A percentile compares a stretch with the other conserved stretches of the same genome.
These are phyloP conservation scores for Scenedesmus sp. DNA, from an alignment of 163 green algal genomes.

Conservation along the genomic window DNA sequence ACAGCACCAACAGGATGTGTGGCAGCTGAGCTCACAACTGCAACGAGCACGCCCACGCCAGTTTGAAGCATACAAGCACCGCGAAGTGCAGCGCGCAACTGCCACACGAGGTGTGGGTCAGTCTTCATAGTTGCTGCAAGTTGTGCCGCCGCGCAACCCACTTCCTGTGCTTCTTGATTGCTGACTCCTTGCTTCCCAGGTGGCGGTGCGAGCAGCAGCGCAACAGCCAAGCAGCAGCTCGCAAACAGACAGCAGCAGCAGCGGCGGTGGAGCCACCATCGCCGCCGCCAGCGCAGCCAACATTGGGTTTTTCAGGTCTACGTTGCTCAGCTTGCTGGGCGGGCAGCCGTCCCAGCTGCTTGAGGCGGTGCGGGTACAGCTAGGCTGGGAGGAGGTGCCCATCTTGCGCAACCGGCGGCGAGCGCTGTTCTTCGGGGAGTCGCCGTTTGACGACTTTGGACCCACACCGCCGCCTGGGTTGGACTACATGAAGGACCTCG, in stretches of 20 bases:
- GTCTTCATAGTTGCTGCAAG: too few species aligned
- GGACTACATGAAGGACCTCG: conserved; percentile 37
- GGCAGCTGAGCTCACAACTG: too few species aligned
- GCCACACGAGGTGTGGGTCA: too few species aligned
- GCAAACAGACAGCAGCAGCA: background rate
- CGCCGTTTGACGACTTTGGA: conserved; percentile 66
- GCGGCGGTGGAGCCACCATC: background rate
- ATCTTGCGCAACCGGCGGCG: conserved; percentile 66
- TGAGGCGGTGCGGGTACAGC: conserved; percentile 44
- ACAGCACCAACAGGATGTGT: too few species aligned
- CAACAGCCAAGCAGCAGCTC: conserved; percentile 1
- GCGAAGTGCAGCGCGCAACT: too few species aligned
- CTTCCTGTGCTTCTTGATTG: background rate
- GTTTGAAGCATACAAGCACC: too few species aligned
- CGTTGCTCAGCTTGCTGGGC: background rate
- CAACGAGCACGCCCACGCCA: too few species aligned
- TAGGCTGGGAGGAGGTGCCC: conserved; percentile 65
- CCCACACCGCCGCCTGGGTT: conserved; percentile 55
- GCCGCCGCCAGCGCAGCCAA: background rate
- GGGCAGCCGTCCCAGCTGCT: conserved; percentile 23
- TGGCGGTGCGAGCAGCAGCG: conserved; percentile 4
- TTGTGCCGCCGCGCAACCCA: background rate
- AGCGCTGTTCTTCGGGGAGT: conserved; percentile 66
- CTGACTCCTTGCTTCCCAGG: background rate
- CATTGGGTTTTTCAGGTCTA: background rate